Conservation (phyloP, 345 rosid genomes). For the Cochlearia excelsa region DNA sequence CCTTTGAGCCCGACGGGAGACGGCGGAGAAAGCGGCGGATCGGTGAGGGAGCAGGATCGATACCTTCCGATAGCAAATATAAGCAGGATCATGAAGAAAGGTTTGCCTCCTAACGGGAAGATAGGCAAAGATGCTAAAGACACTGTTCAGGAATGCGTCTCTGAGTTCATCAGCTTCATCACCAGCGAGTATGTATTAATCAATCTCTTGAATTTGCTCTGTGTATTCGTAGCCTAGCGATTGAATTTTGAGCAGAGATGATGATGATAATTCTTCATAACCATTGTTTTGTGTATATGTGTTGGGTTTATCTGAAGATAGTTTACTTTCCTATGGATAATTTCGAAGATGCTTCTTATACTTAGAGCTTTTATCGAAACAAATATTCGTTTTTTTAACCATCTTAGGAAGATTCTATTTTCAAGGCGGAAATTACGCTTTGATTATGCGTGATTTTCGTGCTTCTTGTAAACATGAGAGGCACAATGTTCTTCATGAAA, state of each 20-base stretch:
- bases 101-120: slow-evolving; percentile 60
- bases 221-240: too few species aligned
- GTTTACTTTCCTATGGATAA: not conserved
- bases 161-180: slow-evolving; percentile 67
- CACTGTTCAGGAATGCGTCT: slow-evolving; percentile 68
- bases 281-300: not conserved
- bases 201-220: not conserved
- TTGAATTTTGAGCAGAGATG: slow-evolving; percentile 10
- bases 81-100: slow-evolving; percentile 74
- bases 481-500: not conserved
- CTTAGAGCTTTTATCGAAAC: too few species aligned
- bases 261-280: not conserved
- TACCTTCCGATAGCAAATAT: slow-evolving; percentile 64
- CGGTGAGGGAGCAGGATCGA: slow-evolving; percentile 59
- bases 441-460: not conserved
- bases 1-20: slow-evolving; percentile 67
- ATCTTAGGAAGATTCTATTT: not conserved
- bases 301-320: too few species aligned
- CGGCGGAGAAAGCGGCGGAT: slow-evolving; percentile 62
- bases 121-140: slow-evolving; percentile 68
- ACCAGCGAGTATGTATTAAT: slow-evolving; percentile 55
- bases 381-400: not conserved
- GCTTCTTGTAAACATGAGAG: not conserved
- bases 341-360: not conserved
- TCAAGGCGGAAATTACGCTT: not conserved